Percentiles rank a stretch among this genome's conserved stretches.
Conservation (phyloP, 2,329 filamentous ascomycete genomes). For the Aspergillus uvarum region DNA sequence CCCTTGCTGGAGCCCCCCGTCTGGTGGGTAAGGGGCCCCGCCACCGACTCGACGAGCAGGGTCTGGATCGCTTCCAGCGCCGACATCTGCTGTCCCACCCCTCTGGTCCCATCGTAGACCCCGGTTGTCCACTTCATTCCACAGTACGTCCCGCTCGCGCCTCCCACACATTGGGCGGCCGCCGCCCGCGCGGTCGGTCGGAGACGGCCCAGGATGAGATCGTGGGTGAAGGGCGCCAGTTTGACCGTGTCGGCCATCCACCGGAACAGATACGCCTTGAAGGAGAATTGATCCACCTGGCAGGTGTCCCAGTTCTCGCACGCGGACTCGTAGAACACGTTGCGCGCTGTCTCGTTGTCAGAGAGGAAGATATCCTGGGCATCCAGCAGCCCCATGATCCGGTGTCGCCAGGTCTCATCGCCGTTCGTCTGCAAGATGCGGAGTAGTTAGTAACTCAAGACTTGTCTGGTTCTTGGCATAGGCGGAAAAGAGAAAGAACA, state of each 20-base stretch:
- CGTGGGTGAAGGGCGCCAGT: conserved; percentile 57
- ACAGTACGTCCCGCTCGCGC: conserved; percentile 38
- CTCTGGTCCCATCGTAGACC: conserved; percentile 31
- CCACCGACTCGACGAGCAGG: conserved; percentile 45
- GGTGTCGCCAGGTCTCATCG: conserved; percentile 52
- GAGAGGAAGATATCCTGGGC: conserved; percentile 52
- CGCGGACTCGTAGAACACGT: conserved; percentile 59
- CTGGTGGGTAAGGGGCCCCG: conserved; percentile 43
- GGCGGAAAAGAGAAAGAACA: background rate
- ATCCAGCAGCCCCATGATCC: conserved; percentile 55
- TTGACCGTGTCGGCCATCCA: conserved; percentile 59
- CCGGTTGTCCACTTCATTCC: conserved; percentile 39
- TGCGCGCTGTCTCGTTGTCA: conserved; percentile 33
- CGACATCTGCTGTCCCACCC: conserved; percentile 42
- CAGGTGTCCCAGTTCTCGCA: conserved; percentile 58
- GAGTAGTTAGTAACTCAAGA: background rate
- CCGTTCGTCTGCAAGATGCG: conserved; percentile 35
- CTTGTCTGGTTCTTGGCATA: background rate
- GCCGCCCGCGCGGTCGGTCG: conserved; percentile 55
- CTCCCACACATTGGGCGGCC: conserved; percentile 38
- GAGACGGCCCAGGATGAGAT: conserved; percentile 54
- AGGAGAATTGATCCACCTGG: conserved; percentile 62
- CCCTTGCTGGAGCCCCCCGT: conserved; percentile 58
- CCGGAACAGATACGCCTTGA: conserved; percentile 65
- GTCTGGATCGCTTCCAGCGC: conserved; percentile 59